Evolutionary conservation across 2,329 filamentous ascomycete genomes (phyloP), one percentile per base, ranked within the genome.

Genomic region (Verticillium tricorpus): DNA sequence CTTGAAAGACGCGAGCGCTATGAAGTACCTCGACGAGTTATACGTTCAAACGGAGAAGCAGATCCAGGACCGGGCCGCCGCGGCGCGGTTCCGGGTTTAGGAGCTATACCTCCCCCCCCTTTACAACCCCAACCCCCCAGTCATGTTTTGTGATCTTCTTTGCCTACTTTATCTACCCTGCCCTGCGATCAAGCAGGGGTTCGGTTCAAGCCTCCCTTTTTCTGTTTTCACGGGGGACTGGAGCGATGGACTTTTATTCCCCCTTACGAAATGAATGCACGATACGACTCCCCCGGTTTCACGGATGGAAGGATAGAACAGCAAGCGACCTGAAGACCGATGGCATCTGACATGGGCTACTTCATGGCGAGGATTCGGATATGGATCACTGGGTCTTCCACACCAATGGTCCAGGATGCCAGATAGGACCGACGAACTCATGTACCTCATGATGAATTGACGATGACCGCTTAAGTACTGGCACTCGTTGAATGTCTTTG

Each of bases 41-140:
- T 96, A 96, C 82, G 84, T 91, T 80, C 85, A 88, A 69, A 95
- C 91, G 59, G 92, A 95, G 78, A 85, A 85, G 73, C 82, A 89
- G 75, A 93, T 95, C 69, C 86, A 91, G 71, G 87, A 92, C 66
- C 83, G 90, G 61, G 75, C 74, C 2, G 78, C 81, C 9, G 71
- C 74, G 28, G 72, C 72, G 25, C 76, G 78, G 37, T 80, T 80
- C 67, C 76, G 76, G 40, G 60, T 9, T n/a, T 56, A n/a, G 34
- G 54, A 28, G 6, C 52, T 52, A 28, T 28, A 5, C 15, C 32
- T 15, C 32, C n/a, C 54, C 54, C 28, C 39, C 19, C 14, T 50
- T 35, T 34, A 22, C 35, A 14, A 11, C 17, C 50, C 4, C 19
- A 50, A n/a, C 14, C 14, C 17, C 45, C 4, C 19, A 45, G 19